Evolutionary conservation across 306 rosid genomes (phyloP).

Genomic region (Pterocarpus macrocarpus): DNA sequence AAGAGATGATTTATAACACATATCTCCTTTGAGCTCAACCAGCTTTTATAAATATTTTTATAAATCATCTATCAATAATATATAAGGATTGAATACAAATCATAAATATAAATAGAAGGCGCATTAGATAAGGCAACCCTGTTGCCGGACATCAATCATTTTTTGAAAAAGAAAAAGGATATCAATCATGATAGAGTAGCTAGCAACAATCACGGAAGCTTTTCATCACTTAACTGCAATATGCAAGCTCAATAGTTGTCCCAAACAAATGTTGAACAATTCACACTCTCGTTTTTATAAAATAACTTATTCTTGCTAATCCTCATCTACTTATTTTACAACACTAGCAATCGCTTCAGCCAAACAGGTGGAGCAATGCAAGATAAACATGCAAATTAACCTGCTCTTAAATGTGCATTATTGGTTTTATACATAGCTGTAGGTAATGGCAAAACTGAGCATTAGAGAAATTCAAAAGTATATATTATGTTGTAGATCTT

Average conservation of each 20-base stretch:
- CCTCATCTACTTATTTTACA: constrained; percentile 42
- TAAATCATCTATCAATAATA: too few relatives aligned
- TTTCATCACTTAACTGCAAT: background rate
- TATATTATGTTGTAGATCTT: too few relatives aligned
- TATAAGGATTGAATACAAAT: too few relatives aligned
- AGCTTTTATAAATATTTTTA: too few relatives aligned
- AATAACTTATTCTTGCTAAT: constrained; percentile 42
- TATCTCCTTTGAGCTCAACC: too few relatives aligned
- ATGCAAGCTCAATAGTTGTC: background rate
- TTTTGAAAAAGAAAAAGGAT: background rate
- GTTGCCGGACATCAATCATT: background rate
- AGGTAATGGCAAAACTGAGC: background rate
- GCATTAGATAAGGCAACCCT: too few relatives aligned
- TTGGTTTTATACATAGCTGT: background rate
- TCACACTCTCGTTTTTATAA: constrained; percentile 38
- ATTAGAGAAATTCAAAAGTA: background rate
- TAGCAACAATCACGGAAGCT: constrained; percentile 41
- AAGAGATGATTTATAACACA: too few relatives aligned
- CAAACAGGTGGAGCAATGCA: constrained; percentile 31
- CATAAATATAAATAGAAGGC: too few relatives aligned
- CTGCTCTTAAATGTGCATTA: background rate
- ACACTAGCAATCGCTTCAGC: constrained; percentile 32
- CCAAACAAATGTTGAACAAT: background rate
- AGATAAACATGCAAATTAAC: constrained; percentile 32
- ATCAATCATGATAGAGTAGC: constrained; percentile 23